Base-by-base conservation (phyloP, 2,329 filamentous ascomycete species). In the Verruconis gallopava region DNA sequence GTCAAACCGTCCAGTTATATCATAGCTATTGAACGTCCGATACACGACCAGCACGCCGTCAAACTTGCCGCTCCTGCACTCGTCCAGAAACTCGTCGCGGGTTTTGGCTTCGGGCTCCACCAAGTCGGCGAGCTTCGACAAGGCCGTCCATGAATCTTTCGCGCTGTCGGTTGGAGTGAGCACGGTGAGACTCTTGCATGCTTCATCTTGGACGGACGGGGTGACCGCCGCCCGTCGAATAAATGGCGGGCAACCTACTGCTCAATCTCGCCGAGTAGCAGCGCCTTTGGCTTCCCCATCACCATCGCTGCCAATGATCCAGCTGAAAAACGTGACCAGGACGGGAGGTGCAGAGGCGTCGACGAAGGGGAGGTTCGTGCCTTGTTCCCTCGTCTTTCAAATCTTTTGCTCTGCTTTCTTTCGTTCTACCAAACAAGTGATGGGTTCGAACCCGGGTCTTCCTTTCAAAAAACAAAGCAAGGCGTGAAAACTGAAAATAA, bases 1-100 rank as follows among this genome's bases (percentile, higher is more conserved):
- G 55, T 93, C 81, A 47, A 91, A 64, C 15, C 65, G 60, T 2
- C 85, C 85, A 0, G 83, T 89, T 44, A 79, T 66, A 11, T 53
- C 54, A 33, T 73, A 64, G 21, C 77, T 83, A 35, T 59, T 60
- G 51, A 86, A 85, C 12, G 81, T 89, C 42, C 84, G 75, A 61
- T 81, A 91, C 20, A 72, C 69, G 28, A 72, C 78, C 15, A 71
- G 54, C 21, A 78, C 72, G 46, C 73, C 77, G 48, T 84, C 74
- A n/a, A 85, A 66, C 21, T 67, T 66, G 15, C 81, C 81, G 15
- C 71, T 68, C 38, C 64, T 63, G 56, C 75, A 79, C 63, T 89
- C 81, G 37, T 72, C 56, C 40, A 89, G 62, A 59, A 93, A 89
- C 14, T 76, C 76, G 15, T 61, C 56, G 42, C 83, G 75, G 56